Conservation (phyloP, 495 filamentous ascomycete genomes). For the Penicillium pulvis region DNA sequence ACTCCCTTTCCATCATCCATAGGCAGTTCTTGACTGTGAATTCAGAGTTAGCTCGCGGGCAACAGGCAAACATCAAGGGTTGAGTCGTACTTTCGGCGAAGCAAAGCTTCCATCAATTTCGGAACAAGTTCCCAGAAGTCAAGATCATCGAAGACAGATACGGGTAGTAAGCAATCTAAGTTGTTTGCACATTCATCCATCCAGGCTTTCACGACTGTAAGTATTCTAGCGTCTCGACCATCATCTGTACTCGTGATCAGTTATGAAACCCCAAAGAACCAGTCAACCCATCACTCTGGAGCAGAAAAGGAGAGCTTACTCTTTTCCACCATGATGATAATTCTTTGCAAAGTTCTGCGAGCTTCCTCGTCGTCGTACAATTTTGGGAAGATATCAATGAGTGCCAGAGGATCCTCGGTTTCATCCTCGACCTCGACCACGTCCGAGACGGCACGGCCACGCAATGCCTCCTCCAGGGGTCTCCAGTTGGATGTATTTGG, state of each 20-base stretch:
- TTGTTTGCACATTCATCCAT: conserved; percentile 34
- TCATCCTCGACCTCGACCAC: conserved; percentile 40
- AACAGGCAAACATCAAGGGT: not conserved
- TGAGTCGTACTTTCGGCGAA: conserved; percentile 45
- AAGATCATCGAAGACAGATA: conserved; percentile 35
- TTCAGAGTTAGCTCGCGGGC: conserved; percentile 7
- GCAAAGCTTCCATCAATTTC: conserved; percentile 40
- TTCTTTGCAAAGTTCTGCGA: conserved; percentile 32
- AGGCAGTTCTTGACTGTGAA: conserved; percentile 32
- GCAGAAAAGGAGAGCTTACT: conserved; percentile 29
- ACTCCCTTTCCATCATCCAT: conserved; percentile 30
- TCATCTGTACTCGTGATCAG: conserved; percentile 29
- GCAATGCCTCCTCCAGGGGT: conserved; percentile 39
- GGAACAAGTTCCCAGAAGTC: conserved; percentile 59
- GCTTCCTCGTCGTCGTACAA: conserved; percentile 33
- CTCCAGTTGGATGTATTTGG: conserved; percentile 48
- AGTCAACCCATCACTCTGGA: not conserved
- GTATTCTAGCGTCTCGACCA: conserved; percentile 26
- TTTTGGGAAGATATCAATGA: conserved; percentile 41
- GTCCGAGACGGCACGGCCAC: conserved; percentile 31
- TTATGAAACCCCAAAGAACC: not conserved
- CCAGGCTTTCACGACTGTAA: conserved; percentile 38
- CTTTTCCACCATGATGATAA: conserved; percentile 45
- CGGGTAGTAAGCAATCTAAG: conserved; percentile 32
- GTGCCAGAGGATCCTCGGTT: conserved; percentile 22